A percentile compares a stretch with the other conserved stretches of the same genome.
phyloP scores from a whole-genome alignment of 1,284 basidiomycete genomes.

The Cystobasidiaceae sp. region DNA sequence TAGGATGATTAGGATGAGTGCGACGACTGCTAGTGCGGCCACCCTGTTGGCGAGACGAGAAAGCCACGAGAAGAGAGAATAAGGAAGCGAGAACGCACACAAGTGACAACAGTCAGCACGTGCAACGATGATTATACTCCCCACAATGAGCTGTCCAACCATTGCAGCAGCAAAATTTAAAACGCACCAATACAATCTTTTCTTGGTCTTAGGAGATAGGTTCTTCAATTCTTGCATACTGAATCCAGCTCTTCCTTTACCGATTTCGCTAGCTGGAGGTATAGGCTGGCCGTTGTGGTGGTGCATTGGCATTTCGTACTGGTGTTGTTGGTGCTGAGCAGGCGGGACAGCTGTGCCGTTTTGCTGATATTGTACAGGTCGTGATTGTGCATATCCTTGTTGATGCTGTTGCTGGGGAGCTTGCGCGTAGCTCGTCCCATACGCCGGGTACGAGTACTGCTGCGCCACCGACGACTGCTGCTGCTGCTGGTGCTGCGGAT shows the following conservation, averaged over 20 bases:
- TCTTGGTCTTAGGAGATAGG: constrained; percentile 9
- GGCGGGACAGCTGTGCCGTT: too few relatives aligned
- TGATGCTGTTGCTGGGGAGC: too few relatives aligned
- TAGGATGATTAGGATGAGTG: constrained; percentile 2
- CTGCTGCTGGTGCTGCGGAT: too few relatives aligned
- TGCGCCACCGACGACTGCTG: too few relatives aligned
- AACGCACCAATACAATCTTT: too few relatives aligned
- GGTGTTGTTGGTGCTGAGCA: not conserved
- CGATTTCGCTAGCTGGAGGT: not conserved
- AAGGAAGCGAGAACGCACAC: too few relatives aligned
- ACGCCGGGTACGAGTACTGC: too few relatives aligned
- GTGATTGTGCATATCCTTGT: too few relatives aligned
- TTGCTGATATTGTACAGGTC: not conserved
- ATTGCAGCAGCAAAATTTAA: not conserved
- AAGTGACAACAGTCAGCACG: not conserved
- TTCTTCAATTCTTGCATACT: not conserved
- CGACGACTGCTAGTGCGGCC: not conserved
- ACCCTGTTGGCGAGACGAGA: not conserved
- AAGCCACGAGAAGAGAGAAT: not conserved
- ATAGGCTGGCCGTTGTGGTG: not conserved
- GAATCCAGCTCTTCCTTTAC: constrained; percentile 7
- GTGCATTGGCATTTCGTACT: not conserved
- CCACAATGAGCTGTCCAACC: not conserved
- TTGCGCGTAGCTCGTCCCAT: too few relatives aligned
- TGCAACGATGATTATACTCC: not conserved